Conservation (phyloP, 805 yeast genomes). For the Nakazawaea wyomingensis region DNA sequence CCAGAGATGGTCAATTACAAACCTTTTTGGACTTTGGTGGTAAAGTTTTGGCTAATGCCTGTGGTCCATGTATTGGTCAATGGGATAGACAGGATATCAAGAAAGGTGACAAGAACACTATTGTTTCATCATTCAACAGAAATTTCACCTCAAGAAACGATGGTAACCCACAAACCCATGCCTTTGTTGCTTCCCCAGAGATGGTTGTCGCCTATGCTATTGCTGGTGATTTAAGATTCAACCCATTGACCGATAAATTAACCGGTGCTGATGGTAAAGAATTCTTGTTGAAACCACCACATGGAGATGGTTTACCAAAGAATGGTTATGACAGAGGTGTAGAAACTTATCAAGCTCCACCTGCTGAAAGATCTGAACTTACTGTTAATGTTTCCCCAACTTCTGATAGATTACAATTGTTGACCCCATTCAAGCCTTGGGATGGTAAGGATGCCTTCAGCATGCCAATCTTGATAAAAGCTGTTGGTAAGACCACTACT, state of each 20-base stretch:
- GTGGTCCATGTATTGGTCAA: conserved; percentile 99
- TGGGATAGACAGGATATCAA: conserved; percentile 89
- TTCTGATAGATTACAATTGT: conserved; percentile 92
- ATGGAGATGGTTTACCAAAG: conserved; percentile 79
- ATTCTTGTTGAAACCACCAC: conserved; percentile 76
- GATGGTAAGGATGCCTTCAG: conserved; percentile 88
- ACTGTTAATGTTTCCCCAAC: conserved; percentile 76
- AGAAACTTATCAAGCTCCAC: conserved; percentile 97
- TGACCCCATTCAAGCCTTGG: conserved; percentile 94
- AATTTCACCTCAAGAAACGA: conserved; percentile 97
- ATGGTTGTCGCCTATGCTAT: conserved; percentile 95
- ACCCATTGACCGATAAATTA: conserved; percentile 86
- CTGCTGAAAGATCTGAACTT: conserved; percentile 74
- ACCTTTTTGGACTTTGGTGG: conserved; percentile 87
- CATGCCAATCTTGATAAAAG: conserved; percentile 93
- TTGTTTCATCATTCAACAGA: conserved; percentile 96
- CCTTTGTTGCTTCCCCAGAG: conserved; percentile 98
- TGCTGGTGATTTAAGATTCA: conserved; percentile 87
- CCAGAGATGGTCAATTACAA: conserved; percentile 85
- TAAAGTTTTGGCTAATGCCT: conserved; percentile 89
- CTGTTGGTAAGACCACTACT: conserved; percentile 96
- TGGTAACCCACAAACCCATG: conserved; percentile 96
- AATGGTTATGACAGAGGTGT: conserved; percentile 58
- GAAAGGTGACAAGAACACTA: conserved; percentile 69
- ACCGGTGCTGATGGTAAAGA: conserved; percentile 61